Base-by-base conservation (phyloP, 148 eudicot species). In the Vaccinium macrocarpon region DNA sequence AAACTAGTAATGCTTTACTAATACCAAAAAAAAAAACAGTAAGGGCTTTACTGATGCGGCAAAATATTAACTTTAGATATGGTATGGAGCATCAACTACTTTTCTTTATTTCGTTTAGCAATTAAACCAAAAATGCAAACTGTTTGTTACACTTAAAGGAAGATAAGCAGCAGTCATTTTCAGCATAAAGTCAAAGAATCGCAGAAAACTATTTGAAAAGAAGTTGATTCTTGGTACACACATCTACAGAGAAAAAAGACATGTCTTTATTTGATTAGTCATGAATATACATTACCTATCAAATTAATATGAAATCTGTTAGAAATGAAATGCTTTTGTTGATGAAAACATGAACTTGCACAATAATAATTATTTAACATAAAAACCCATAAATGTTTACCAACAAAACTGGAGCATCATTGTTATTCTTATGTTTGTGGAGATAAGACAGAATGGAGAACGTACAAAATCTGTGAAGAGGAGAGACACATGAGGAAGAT, bases 401-500 rank as follows among this genome's bases (percentile, higher is more conserved):
- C 81, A 55, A 56, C 66, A 56, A 79, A 56, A 78, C 42, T 14
- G n/a, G 8, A 55, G 19, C 50, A 66, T 23, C 25, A 68, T 12
- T 27, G 15, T 29, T 68, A 68, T 68, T 12, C 18, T 68, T 68
- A 68, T 12, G 29, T 23, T 68, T 68, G 18, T 9, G 18, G 73
- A 46, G 74, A 29, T 55, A 53, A 53, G 49, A 55, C 4, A 55
- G 81, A 86, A 82, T 64, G 32, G 35, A 56, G 23, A 81, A 84
- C 99, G 81, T 81, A 97, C 99, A 97, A 82, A 89, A 97, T 97
- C 86, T 97, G 99, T 74, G 98, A 91, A 85, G 99, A 97, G 16
- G 99, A 93, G 84, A 97, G 98, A 78, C 99, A 97, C 99, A 97
- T 97, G 76, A 97, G 98, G 70, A 97, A 97, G 66, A 97, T 86